phyloP scores from a whole-genome alignment of 768 basidiomycete species.

The Neoboletus brunneissimus region DNA sequence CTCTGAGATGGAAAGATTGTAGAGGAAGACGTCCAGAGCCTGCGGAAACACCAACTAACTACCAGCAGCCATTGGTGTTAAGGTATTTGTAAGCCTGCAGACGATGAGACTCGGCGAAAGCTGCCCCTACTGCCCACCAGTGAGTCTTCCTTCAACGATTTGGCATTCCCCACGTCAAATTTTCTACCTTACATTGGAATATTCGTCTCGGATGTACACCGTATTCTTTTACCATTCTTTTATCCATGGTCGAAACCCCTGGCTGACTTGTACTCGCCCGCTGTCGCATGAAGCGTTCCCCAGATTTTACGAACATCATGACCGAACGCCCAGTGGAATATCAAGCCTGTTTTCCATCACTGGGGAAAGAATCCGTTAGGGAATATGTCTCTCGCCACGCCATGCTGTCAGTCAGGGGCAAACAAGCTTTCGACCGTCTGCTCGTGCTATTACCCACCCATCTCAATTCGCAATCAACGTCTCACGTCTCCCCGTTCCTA shows the following conservation, averaged over 20 bases:
- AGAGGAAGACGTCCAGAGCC: neutral
- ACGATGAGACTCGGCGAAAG: slow-evolving; percentile 11
- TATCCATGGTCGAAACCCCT: slow-evolving; percentile 2
- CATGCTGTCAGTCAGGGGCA: slow-evolving; percentile 9
- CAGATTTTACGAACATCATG: slow-evolving; percentile 24
- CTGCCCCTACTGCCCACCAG: slow-evolving; percentile 5
- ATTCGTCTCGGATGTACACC: neutral
- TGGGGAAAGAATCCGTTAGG: slow-evolving; percentile 1
- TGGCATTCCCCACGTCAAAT: neutral
- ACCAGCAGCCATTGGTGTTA: neutral
- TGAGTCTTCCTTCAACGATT: slow-evolving; percentile 9
- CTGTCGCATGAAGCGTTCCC: slow-evolving; percentile 9
- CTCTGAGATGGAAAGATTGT: slow-evolving; percentile 10
- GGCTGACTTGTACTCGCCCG: neutral
- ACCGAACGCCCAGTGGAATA: slow-evolving; percentile 8
- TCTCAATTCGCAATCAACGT: slow-evolving; percentile 1
- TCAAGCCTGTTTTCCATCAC: neutral
- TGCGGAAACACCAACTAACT: neutral
- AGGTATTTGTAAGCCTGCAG: neutral
- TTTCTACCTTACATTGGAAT: slow-evolving; percentile 4
- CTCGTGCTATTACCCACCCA: slow-evolving; percentile 13
- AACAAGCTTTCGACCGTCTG: slow-evolving; percentile 12
- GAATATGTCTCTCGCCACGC: neutral
- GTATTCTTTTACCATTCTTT: neutral
- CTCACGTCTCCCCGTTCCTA: slow-evolving; percentile 2